Base-by-base conservation (phyloP, 345 rosid genomes). In the Corchorus olitorius region DNA sequence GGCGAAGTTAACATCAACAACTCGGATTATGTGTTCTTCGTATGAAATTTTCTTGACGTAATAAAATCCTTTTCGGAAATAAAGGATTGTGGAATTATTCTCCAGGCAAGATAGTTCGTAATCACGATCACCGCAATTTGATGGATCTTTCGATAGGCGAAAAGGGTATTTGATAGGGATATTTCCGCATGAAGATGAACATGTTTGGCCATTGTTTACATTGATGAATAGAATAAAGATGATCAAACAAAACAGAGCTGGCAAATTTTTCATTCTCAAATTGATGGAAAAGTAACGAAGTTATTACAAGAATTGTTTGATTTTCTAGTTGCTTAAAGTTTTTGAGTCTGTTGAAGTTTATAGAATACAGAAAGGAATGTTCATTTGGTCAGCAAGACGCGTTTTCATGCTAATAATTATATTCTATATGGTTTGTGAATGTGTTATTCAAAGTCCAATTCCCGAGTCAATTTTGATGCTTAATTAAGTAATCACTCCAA, bases 131-230 rank as follows among this genome's bases (percentile, higher is more conserved):
- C 84, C 85, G 58, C 80, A 80, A 19, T 10, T 16, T 0, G n/a
- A 1, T 52, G 83, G 83, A 70, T 82, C 81, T 53, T 58, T 52
- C 49, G 27, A 48, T 20, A 82, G 79, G 41, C 84, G 82, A 54
- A 82, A 85, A 6, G 84, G 87, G 84, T 62, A 73, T 19, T 33
- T 64, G 83, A 85, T 85, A 3, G 67, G 68, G 75, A 82, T 67
- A 4, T 85, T 74, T 17, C 87, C 87, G 41, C 87, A 85, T 5
- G 87, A 82, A 33, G 85, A 80, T 17, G 80, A 49, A 75, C 87
- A 84, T 0, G 1, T 9, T 22, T 20, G 39, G 45, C 52, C 67
- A 73, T 59, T 37, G 65, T n/a, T 69, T 17, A 33, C 5, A 10
- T 4, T 35, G 7, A 58, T 22, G 54, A 50, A 53, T 8, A 76